Evolutionary conservation across 495 filamentous ascomycete species (phyloP).

Genomic region (Xylaria bambusicola): DNA sequence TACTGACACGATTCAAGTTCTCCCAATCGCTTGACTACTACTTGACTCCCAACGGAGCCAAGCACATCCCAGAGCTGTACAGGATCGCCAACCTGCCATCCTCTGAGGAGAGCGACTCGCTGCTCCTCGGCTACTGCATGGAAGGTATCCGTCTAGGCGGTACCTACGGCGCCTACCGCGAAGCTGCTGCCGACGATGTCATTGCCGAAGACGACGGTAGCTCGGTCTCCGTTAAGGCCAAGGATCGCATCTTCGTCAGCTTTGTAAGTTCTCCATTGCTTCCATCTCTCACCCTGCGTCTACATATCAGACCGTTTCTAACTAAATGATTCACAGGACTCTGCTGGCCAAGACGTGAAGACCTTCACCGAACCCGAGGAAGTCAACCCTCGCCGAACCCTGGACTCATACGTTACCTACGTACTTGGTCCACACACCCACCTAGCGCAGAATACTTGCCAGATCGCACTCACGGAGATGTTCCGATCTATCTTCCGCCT

Average conservation of each 20-base stretch:
- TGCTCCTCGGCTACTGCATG: conserved; percentile 54
- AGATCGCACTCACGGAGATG: conserved; percentile 68
- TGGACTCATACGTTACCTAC: conserved; percentile 70
- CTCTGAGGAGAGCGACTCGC: conserved; percentile 34
- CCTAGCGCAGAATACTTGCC: conserved; percentile 62
- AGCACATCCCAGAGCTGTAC: conserved; percentile 61
- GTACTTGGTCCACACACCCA: conserved; percentile 62
- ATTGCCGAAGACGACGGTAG: conserved; percentile 55
- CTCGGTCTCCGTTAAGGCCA: conserved; percentile 41
- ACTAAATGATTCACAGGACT: conserved; percentile 52
- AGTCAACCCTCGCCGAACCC: conserved; percentile 66
- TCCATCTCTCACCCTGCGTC: neutral
- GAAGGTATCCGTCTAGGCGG: conserved; percentile 55
- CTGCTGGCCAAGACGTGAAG: conserved; percentile 59
- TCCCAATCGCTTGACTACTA: conserved; percentile 82
- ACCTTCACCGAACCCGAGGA: conserved; percentile 69
- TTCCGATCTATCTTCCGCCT: conserved; percentile 65
- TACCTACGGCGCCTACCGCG: conserved; percentile 53
- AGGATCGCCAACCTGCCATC: conserved; percentile 45
- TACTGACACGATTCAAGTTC: conserved; percentile 41
- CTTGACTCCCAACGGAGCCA: conserved; percentile 54
- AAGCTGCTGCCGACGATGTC: conserved; percentile 46
- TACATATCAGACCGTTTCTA: conserved; percentile 37
- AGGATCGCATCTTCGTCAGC: conserved; percentile 49
- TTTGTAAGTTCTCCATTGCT: conserved; percentile 54